phyloP scores from a whole-genome alignment of 2,329 filamentous ascomycete genomes.

The Cladophialophora psammophila region DNA sequence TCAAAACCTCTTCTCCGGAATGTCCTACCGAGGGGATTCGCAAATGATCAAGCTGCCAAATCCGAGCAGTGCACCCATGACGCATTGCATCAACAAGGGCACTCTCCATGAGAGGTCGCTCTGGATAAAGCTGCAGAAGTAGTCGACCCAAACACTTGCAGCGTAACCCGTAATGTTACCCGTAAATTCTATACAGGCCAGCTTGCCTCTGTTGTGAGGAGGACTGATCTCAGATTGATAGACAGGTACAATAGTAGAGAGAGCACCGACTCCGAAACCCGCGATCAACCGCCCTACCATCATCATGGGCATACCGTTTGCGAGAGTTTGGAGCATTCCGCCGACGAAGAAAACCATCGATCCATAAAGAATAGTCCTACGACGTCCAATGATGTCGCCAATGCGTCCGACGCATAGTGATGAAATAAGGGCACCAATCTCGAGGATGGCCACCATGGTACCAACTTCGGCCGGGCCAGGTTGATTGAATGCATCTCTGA shows the following conservation, averaged over 20 bases:
- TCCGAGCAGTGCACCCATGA: conserved; percentile 88
- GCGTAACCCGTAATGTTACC: conserved; percentile 97
- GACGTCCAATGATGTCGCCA: conserved; percentile 88
- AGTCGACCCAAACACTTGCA: conserved; percentile 98
- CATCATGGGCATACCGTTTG: conserved; percentile 90
- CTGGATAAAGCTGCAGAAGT: conserved; percentile 90
- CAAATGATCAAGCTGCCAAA: conserved; percentile 90
- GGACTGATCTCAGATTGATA: conserved; percentile 97
- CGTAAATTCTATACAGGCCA: conserved; percentile 97
- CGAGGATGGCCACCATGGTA: conserved; percentile 97
- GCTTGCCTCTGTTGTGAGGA: conserved; percentile 91
- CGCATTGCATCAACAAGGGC: conserved; percentile 87
- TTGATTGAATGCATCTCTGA: conserved; percentile 90
- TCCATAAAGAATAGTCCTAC: conserved; percentile 90
- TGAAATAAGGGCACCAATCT: conserved; percentile 89
- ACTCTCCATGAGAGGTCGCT: conserved; percentile 88
- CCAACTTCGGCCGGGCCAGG: conserved; percentile 87
- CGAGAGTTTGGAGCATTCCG: conserved; percentile 82
- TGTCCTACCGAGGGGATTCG: conserved; percentile 83
- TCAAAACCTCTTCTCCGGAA: conserved; percentile 6
- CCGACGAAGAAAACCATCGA: conserved; percentile 86
- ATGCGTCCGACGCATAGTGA: conserved; percentile 86
- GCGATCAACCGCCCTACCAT: conserved; percentile 79
- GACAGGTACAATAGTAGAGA: conserved; percentile 90
- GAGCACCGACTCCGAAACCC: conserved; percentile 83